These are phyloP conservation scores for Aspergillus floridensis DNA, from an alignment of 2,329 filamentous ascomycete genomes.

Conservation along the genomic window DNA sequence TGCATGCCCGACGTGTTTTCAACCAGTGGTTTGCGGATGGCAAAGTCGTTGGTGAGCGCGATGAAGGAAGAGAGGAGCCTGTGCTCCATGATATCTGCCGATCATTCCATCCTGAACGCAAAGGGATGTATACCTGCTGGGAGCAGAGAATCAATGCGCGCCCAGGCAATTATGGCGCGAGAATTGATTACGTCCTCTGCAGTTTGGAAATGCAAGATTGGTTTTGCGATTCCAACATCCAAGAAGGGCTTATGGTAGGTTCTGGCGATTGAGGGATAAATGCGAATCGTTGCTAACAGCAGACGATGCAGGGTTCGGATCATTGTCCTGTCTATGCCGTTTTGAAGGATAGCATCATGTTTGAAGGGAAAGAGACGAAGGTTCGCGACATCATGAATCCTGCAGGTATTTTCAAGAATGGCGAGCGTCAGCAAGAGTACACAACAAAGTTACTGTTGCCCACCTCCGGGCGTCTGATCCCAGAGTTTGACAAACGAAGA, in stretches of 20 bases:
- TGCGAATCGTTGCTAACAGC: slow-evolving; percentile 18
- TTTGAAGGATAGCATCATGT: slow-evolving; percentile 61
- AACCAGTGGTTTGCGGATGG: slow-evolving; percentile 81
- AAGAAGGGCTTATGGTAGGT: slow-evolving; percentile 74
- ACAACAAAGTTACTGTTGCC: slow-evolving; percentile 63
- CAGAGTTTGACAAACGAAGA: slow-evolving; percentile 79
- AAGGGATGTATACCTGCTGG: slow-evolving; percentile 97
- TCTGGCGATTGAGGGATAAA: neutral
- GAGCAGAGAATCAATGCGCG: slow-evolving; percentile 91
- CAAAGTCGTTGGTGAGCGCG: slow-evolving; percentile 61
- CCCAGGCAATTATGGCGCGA: slow-evolving; percentile 87
- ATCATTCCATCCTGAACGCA: slow-evolving; percentile 72
- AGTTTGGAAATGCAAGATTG: slow-evolving; percentile 74
- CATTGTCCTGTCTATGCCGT: slow-evolving; percentile 89
- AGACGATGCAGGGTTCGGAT: slow-evolving; percentile 67
- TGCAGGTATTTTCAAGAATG: slow-evolving; percentile 65
- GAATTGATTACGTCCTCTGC: slow-evolving; percentile 92
- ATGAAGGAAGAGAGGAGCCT: slow-evolving; percentile 66
- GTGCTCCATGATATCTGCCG: slow-evolving; percentile 82
- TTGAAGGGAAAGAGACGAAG: slow-evolving; percentile 51
- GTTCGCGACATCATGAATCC: slow-evolving; percentile 77
- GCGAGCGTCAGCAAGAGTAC: slow-evolving; percentile 66
- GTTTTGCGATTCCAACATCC: slow-evolving; percentile 80
- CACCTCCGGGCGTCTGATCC: slow-evolving; percentile 76
- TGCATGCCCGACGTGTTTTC: slow-evolving; percentile 71